Evolutionary conservation across 1,284 basidiomycete genomes (phyloP), one percentile per base, ranked within the genome.

Genomic region (Clitocybe nebularis): DNA sequence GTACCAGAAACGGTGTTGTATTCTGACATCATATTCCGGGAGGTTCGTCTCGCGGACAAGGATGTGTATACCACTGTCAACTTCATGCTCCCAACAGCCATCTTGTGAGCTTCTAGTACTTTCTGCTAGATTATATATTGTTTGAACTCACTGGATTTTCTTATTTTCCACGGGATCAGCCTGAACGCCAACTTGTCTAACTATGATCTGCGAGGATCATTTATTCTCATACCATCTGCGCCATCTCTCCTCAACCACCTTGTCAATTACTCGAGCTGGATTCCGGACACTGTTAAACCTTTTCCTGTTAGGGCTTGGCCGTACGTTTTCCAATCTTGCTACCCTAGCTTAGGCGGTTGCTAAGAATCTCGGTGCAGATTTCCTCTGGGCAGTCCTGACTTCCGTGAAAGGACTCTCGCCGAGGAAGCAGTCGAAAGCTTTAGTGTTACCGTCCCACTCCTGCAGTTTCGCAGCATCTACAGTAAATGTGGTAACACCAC

Each of bases 351-450:
- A 3, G 11, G 20, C 23, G 16, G 16, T 36, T 17, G 25, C 11
- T 16, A 17, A 16, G 29, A 13, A 11, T 20, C 29, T 16, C 33
- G 17, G 5, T 26, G 3, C 23, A 59, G 58, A 24, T 61, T 59
- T 30, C 57, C 59, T 22, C 39, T 61, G 24, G 55, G 52, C 4
- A 50, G 55, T 10, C 9, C 39, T n/a, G 10, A 30, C 17, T 21
- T 13, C 5, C 33, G 38, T 5, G 36, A 51, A n/a, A 51, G 51
- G 24, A 54, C 46, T 14, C 19, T 62, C 2, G 43, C 40, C n/a
- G 62, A 66, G 36, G 37, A 54, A 23, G 55, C 58, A 4, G 30
- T 61, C 11, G 60, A 66, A 13, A 59, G 57, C n/a, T 64, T 62
- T 39, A 56, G 59, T 7, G 52, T 58, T n/a, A 54, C 56, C 3